A percentile compares a stretch with the other conserved stretches of the same genome.
phyloP scores from a whole-genome alignment of 2,329 filamentous ascomycete species.

The Penicillium sp. region DNA sequence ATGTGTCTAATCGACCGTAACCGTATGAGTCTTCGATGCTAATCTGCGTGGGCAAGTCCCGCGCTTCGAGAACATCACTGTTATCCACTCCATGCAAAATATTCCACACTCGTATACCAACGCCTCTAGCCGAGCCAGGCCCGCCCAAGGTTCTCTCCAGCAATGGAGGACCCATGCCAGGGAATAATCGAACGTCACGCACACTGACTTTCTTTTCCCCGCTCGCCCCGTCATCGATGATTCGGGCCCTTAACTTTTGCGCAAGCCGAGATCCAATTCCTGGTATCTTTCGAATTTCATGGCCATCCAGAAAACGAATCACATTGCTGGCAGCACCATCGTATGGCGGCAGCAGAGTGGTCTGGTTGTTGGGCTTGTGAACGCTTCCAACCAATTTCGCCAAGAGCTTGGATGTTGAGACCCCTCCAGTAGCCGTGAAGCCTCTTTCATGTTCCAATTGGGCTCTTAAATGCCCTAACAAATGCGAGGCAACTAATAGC shows the following conservation, averaged over 20 bases:
- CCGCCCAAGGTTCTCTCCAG: constrained; percentile 66
- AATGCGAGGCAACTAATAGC: constrained; percentile 70
- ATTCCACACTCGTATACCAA: constrained; percentile 67
- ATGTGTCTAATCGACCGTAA: constrained; percentile 59
- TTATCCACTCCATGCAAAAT: constrained; percentile 76
- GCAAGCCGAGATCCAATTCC: constrained; percentile 79
- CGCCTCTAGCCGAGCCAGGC: constrained; percentile 63
- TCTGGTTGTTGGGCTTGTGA: constrained; percentile 84
- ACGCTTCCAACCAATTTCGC: constrained; percentile 77
- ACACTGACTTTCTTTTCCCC: constrained; percentile 57
- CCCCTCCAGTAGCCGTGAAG: constrained; percentile 81
- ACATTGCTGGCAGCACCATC: constrained; percentile 46
- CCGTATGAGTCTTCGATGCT: constrained; percentile 91
- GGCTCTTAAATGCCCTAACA: constrained; percentile 67
- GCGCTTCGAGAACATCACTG: constrained; percentile 64
- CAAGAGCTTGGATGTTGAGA: constrained; percentile 80
- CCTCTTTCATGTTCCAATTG: constrained; percentile 69
- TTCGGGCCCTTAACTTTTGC: constrained; percentile 58
- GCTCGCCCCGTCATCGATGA: constrained; percentile 46
- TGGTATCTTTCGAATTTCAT: constrained; percentile 73
- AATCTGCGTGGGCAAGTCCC: constrained; percentile 74
- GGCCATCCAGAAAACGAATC: constrained; percentile 63
- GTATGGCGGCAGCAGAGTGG: constrained; percentile 67
- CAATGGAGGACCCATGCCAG: constrained; percentile 56
- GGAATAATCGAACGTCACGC: constrained; percentile 56